phyloP scores from a whole-genome alignment of 202 grass and related monocot species.

The Schoenoplectus triqueter region DNA sequence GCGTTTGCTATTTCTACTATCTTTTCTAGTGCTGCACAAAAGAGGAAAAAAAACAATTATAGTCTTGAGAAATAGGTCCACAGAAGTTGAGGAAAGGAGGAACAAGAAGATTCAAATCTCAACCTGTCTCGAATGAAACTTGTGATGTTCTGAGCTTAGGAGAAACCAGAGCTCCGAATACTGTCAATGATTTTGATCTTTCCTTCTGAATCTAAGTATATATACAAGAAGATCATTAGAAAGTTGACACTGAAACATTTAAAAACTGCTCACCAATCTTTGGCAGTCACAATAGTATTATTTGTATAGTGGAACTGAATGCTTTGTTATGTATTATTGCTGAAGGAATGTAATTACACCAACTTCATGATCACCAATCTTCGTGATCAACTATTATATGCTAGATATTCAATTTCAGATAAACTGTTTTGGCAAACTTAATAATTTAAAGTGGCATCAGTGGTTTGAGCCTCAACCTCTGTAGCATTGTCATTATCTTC shows the following conservation, averaged over 20 bases:
- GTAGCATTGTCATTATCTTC: conserved; percentile 43
- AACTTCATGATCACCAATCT: neutral
- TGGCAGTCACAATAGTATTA: conserved; percentile 2
- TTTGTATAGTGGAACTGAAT: neutral
- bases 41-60: conserved; percentile 35
- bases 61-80: neutral
- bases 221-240: conserved; percentile 10
- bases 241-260: neutral
- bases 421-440: conserved; percentile 46
- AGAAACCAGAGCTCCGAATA: conserved; percentile 77
- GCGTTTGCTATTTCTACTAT: conserved; percentile 81
- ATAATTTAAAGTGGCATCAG: conserved; percentile 38
- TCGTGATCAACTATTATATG: neutral
- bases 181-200: conserved; percentile 74
- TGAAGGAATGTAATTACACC: conserved; percentile 17
- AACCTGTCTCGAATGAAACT: conserved; percentile 93
- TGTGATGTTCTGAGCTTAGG: conserved; percentile 83
- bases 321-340: neutral
- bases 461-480: conserved; percentile 38
- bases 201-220: conserved; percentile 57
- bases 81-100: neutral
- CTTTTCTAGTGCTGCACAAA: conserved; percentile 77
- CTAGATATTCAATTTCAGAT: neutral
- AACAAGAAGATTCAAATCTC: neutral
- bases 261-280: neutral